Evolutionary conservation across 2,329 filamentous ascomycete genomes (phyloP), one percentile per base, ranked within the genome.

Genomic region (Emmonsiellopsis sp.): DNA sequence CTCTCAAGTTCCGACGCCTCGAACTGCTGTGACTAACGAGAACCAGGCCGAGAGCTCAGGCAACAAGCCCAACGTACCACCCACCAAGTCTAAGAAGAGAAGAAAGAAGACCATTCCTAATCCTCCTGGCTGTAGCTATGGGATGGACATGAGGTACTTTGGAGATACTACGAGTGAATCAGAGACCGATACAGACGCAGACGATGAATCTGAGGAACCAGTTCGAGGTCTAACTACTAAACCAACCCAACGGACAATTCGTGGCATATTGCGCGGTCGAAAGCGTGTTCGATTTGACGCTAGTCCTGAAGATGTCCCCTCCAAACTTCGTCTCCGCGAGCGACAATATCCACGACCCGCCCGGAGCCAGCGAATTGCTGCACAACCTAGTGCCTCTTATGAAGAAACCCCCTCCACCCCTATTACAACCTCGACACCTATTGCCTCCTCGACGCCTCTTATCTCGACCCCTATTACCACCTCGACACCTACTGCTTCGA

Each of bases 101-200:
- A 70, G 71, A 54, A 72, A 71, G 57, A 67, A 72, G 41, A 55
- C 64, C 11, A 74, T 74, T 48, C 72, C 71, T 4, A 73, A 73
- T 53, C 72, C 72, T 7, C 54, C 60, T 11, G 70, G 68, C 9
- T 62, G 58, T 32, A 72, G 71, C 49, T 75, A 72, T 61, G 71
- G 72, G 9, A 58, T 75, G 60, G 61, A 72, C 49, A 55, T 66
- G 30, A 63, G 67, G 15, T 74, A 71, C 49, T 73, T 73, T 55
- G 61, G 54, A 40, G 66, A 67, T 51, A 63, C 62, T 35, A 65
- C 67, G 15, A 63, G 63, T 16, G 69, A 70, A 34, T 26, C 20
- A 26, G 20, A 26, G 20, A 26, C 20, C 20, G 20, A 26, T 26
- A 26, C 20, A 26, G 20, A 26, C 20, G 61, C 63, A 41, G 65